phyloP scores from a whole-genome alignment of 2,329 filamentous ascomycete genomes.

The Xylariaceae sp. region DNA sequence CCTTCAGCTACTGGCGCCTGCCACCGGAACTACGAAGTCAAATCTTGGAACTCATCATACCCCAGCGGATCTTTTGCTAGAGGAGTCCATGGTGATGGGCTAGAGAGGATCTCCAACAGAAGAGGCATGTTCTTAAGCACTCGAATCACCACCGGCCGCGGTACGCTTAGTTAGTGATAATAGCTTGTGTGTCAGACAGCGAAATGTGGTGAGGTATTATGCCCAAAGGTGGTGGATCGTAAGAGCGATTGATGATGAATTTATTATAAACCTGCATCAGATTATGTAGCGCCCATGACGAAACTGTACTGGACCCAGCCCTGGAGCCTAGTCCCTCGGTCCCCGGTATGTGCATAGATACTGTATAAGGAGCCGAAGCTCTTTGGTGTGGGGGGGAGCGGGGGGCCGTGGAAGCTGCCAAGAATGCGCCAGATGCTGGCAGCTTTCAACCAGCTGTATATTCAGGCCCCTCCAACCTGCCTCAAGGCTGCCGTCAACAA shows the following conservation, averaged over 20 bases:
- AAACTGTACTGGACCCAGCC: no score
- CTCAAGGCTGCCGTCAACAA: neutral
- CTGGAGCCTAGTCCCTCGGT: no score
- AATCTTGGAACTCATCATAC: neutral
- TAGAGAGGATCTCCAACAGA: conserved; percentile 19
- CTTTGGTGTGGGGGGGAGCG: no score
- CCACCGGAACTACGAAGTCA: conserved; percentile 2
- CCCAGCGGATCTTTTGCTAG: neutral
- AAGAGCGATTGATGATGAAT: no score
- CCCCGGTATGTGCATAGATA: no score
- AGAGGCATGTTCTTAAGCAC: conserved; percentile 9
- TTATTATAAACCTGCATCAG: no score
- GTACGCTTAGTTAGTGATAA: neutral
- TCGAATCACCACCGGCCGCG: neutral
- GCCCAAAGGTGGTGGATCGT: no score
- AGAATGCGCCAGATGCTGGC: neutral
- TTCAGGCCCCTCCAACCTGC: neutral
- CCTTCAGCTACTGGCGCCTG: conserved; percentile 1
- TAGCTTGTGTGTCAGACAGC: no score
- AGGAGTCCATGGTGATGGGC: conserved; percentile 4
- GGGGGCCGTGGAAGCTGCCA: no score
- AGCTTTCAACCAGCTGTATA: neutral
- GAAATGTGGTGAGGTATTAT: no score
- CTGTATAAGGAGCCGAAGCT: no score
- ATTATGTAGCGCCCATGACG: no score